A percentile compares a stretch with the other conserved stretches of the same genome.
Evolutionary conservation across 305 asterid genomes (phyloP).

Genomic region (Fraxinus nigra): DNA sequence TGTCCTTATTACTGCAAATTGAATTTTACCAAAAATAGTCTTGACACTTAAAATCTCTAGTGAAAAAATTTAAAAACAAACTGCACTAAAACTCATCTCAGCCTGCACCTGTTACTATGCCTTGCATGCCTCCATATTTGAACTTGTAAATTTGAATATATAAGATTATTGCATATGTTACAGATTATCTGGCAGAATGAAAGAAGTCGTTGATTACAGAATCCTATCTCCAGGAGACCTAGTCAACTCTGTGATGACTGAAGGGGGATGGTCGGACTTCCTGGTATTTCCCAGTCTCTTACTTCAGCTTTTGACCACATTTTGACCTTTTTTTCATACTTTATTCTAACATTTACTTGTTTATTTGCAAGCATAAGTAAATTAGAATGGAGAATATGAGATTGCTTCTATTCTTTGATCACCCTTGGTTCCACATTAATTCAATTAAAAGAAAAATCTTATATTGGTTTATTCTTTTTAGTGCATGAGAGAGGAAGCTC

Average conservation of each 20-base stretch:
- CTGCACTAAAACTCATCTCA: background rate
- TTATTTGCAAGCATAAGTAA: conserved; percentile 2
- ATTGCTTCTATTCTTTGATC: background rate
- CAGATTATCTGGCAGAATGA: conserved; percentile 42
- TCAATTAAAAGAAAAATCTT: conserved; percentile 18
- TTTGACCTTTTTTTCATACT: background rate
- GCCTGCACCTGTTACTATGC: background rate
- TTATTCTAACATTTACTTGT: conserved; percentile 9
- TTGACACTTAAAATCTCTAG: background rate
- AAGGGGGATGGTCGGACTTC: conserved; percentile 81
- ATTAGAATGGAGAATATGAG: background rate
- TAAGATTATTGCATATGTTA: conserved; percentile 2
- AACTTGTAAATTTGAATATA: background rate
- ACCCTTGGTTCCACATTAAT: conserved; percentile 12
- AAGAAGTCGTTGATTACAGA: conserved; percentile 66
- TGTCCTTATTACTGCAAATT: background rate
- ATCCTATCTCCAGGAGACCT: conserved; percentile 63
- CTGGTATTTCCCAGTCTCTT: conserved; percentile 48
- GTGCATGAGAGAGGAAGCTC: conserved; percentile 66
- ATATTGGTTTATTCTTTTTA: conserved; percentile 35
- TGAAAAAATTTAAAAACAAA: background rate
- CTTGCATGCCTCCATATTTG: background rate
- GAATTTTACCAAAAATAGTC: background rate
- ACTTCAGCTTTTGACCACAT: conserved; percentile 14
- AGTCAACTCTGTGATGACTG: conserved; percentile 69